Conservation (phyloP, 2,329 filamentous ascomycete genomes). For the Colletotrichum salicis region DNA sequence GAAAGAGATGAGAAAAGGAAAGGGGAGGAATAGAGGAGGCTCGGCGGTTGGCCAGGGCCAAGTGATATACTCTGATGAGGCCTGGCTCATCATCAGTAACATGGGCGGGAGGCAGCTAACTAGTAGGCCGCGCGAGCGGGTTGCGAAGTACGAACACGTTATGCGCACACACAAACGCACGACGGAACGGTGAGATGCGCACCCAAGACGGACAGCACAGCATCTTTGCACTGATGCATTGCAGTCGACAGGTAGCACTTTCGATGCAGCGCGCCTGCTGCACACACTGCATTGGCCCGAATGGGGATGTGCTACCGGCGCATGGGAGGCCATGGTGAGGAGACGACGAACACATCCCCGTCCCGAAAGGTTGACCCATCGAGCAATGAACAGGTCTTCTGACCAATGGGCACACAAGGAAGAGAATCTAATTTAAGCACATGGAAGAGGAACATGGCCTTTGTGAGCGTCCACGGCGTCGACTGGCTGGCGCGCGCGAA, state of each 20-base stretch:
- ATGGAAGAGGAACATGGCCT: constrained; percentile 39
- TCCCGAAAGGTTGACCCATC: constrained; percentile 21
- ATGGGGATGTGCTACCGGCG: constrained; percentile 23
- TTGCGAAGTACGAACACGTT: constrained; percentile 24
- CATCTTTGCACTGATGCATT: background rate
- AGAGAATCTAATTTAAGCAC: constrained; percentile 49
- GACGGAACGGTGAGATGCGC: constrained; percentile 17
- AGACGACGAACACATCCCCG: constrained; percentile 18
- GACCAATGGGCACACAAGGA: constrained; percentile 46
- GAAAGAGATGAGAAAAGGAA: constrained; percentile 39
- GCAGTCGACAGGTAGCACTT: constrained; percentile 7
- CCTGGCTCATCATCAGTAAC: constrained; percentile 7
- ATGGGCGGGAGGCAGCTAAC: constrained; percentile 29
- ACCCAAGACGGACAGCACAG: constrained; percentile 18
- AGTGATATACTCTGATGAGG: constrained; percentile 32
- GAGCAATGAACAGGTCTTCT: background rate
- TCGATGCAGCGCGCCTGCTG: constrained; percentile 26
- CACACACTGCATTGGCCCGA: constrained; percentile 26
- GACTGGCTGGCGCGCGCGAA: constrained; percentile 55
- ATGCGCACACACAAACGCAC: background rate
- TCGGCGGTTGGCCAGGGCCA: constrained; percentile 20
- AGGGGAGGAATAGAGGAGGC: constrained; percentile 15
- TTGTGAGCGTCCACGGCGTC: constrained; percentile 39
- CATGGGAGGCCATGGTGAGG: constrained; percentile 25
- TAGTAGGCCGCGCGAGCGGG: constrained; percentile 16